phyloP scores from a whole-genome alignment of 2,329 filamentous ascomycete genomes.

The Cercospora sesami region DNA sequence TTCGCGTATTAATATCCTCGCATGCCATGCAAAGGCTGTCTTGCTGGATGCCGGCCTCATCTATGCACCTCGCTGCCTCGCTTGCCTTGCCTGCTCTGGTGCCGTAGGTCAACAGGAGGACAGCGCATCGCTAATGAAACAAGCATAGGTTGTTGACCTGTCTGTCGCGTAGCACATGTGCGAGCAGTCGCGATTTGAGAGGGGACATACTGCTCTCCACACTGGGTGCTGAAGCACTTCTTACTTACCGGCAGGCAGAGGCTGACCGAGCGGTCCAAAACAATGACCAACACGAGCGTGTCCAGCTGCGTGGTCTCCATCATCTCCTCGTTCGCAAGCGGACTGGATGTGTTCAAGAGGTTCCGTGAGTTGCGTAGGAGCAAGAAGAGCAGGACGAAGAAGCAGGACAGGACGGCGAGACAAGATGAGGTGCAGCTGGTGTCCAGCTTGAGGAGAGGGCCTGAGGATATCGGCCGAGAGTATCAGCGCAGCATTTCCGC shows the following conservation, averaged over 20 bases:
- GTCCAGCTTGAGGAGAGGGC: constrained; percentile 44
- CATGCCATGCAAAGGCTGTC: constrained; percentile 7
- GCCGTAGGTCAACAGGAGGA: background rate
- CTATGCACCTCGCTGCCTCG: constrained; percentile 17
- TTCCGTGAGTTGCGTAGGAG: constrained; percentile 37
- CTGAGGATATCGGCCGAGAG: constrained; percentile 45
- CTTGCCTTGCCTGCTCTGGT: constrained; percentile 12
- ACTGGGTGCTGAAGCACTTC: background rate
- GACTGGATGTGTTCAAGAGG: constrained; percentile 49
- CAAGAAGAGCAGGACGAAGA: constrained; percentile 24
- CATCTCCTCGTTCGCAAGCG: constrained; percentile 48
- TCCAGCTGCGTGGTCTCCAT: constrained; percentile 42
- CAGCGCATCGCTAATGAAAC: constrained; percentile 17
- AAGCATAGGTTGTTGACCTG: constrained; percentile 14
- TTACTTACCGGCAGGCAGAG: background rate
- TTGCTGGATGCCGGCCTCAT: background rate
- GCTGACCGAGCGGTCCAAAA: background rate
- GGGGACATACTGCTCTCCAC: background rate
- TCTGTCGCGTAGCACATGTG: constrained; percentile 5
- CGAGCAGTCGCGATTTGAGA: background rate
- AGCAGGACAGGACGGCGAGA: constrained; percentile 25
- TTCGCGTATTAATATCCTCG: constrained; percentile 12
- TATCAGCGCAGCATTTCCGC: constrained; percentile 44
- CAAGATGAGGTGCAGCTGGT: constrained; percentile 43
- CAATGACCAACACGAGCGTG: constrained; percentile 25